These are phyloP conservation scores for Phlebiopsis flavidoalba DNA, from an alignment of 768 basidiomycete species.

Conservation along the genomic window DNA sequence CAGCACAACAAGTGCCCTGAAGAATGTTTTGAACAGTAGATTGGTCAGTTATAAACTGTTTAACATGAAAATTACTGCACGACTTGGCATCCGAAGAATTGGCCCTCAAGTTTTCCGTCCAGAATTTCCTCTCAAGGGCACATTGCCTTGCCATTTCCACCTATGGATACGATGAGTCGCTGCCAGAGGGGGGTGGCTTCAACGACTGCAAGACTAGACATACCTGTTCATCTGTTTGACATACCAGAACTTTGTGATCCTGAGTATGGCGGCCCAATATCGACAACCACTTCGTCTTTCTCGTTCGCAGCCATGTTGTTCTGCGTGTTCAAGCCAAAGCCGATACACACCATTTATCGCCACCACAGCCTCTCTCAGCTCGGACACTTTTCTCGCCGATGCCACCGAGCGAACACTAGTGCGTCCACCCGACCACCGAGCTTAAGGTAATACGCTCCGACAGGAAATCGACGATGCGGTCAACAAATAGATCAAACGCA, in stretches of 20 bases:
- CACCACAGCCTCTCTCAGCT: conserved; percentile 56
- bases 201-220: background rate
- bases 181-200: too few relatives aligned
- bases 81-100: too few relatives aligned
- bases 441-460: conserved; percentile 74
- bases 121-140: conserved; percentile 9
- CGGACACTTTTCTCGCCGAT: conserved; percentile 75
- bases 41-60: too few relatives aligned
- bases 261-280: conserved; percentile 33
- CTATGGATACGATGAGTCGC: background rate
- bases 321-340: conserved; percentile 46
- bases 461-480: conserved; percentile 64
- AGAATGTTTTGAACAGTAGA: too few relatives aligned
- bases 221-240: conserved; percentile 16
- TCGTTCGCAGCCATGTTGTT: conserved; percentile 40
- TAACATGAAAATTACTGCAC: too few relatives aligned
- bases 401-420: conserved; percentile 81
- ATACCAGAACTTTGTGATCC: conserved; percentile 17
- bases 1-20: too few relatives aligned
- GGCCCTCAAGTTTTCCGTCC: background rate
- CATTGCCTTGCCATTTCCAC: conserved; percentile 15
- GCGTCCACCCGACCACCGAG: conserved; percentile 67
- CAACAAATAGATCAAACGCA: conserved; percentile 76
- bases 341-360: conserved; percentile 53
- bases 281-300: conserved; percentile 37